phyloP scores from a whole-genome alignment of 208 protist genomes.

The Wallacemonas sp. region DNA sequence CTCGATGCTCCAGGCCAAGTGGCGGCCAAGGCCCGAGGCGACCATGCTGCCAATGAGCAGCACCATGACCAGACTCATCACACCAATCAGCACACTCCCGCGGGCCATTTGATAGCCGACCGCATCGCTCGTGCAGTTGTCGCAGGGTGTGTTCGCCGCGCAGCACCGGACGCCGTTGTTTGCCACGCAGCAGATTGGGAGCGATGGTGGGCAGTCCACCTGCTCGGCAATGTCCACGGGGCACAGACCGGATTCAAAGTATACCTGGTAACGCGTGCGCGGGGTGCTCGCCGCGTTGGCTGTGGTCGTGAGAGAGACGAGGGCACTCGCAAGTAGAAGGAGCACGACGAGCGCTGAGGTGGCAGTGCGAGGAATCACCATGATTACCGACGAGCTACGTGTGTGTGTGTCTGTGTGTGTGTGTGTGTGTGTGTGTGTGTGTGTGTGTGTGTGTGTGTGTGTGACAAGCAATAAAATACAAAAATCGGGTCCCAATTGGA shows the following conservation, averaged over 20 bases:
- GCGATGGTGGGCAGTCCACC: slow-evolving; percentile 20
- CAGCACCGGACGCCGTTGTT: slow-evolving; percentile 39
- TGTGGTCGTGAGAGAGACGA: no score
- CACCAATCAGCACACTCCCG: slow-evolving; percentile 31
- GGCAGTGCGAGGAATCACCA: no score
- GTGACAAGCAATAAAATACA: background rate
- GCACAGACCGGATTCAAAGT: slow-evolving; percentile 24
- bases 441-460: background rate
- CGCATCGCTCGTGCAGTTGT: slow-evolving; percentile 24
- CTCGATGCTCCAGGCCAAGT: slow-evolving; percentile 42
- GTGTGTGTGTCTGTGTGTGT: no score
- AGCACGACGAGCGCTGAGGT: no score
- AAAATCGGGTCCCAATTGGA: background rate
- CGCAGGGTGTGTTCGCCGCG: slow-evolving; percentile 22
- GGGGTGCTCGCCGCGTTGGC: background rate
- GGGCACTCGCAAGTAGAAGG: no score
- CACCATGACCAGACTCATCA: slow-evolving; percentile 37
- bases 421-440: no score
- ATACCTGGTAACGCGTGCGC: background rate
- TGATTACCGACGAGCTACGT: no score
- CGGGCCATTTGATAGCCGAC: slow-evolving; percentile 36
- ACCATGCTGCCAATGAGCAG: slow-evolving; percentile 44
- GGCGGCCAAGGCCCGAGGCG: slow-evolving; percentile 35
- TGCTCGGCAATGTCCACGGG: slow-evolving; percentile 26
- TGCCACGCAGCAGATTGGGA: slow-evolving; percentile 38